These are phyloP conservation scores for Zasmidium angulare DNA, from an alignment of 2,329 filamentous ascomycete genomes.

Conservation along the genomic window DNA sequence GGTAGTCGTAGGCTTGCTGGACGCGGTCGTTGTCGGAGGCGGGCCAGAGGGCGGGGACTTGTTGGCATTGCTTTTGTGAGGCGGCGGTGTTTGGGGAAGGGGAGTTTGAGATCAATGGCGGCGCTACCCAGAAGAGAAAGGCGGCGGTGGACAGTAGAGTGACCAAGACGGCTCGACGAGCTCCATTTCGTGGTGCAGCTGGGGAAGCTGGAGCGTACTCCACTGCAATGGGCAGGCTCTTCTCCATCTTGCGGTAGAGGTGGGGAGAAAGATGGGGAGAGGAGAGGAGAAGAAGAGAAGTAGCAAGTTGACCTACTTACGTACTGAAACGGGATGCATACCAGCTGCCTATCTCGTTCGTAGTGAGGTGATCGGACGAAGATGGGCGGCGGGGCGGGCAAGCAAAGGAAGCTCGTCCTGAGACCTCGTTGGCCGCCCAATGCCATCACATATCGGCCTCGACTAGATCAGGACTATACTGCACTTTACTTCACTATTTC, in stretches of 20 bases:
- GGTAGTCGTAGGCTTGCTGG: slow-evolving; percentile 31
- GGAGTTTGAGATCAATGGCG: neutral
- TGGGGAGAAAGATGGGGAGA: neutral
- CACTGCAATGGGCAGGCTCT: slow-evolving; percentile 24
- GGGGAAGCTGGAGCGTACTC: slow-evolving; percentile 18
- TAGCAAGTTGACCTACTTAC: neutral
- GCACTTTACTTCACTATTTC: no score
- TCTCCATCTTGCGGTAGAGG: slow-evolving; percentile 26
- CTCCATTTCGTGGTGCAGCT: slow-evolving; percentile 12
- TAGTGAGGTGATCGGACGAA: neutral
- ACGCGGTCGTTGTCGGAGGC: slow-evolving; percentile 24
- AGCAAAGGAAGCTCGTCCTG: neutral
- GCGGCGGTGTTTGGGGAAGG: neutral
- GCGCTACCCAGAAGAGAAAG: slow-evolving; percentile 14
- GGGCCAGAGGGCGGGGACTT: slow-evolving; percentile 32
- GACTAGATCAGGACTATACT: neutral
- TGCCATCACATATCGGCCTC: neutral
- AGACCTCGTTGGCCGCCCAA: neutral
- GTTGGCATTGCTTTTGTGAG: slow-evolving; percentile 22
- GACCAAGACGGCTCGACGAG: slow-evolving; percentile 12
- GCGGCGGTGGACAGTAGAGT: slow-evolving; percentile 16
- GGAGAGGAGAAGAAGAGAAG: slow-evolving; percentile 3
- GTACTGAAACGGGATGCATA: neutral
- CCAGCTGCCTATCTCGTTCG: neutral
- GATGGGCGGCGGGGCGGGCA: neutral